Conservation (phyloP, 441 rosid genomes). For the Adansonia madagascariensis region DNA sequence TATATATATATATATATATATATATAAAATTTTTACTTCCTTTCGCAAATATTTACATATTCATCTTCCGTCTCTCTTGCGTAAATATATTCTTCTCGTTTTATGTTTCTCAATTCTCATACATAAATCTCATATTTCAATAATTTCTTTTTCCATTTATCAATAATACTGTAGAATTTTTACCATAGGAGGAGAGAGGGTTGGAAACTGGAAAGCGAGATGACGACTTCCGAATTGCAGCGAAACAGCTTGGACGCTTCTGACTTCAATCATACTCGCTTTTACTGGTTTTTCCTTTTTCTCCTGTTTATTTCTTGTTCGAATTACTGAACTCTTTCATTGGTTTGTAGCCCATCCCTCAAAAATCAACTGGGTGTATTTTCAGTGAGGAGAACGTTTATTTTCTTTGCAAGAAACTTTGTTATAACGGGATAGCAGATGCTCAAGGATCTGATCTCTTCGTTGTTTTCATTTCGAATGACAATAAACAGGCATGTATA, state of each 20-base stretch:
- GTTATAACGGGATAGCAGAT: conserved; percentile 54
- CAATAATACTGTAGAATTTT: background rate
- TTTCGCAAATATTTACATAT: too few species aligned
- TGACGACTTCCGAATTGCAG: conserved; percentile 30
- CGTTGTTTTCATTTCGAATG: conserved; percentile 76
- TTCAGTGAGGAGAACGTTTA: conserved; percentile 80
- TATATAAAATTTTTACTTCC: too few species aligned
- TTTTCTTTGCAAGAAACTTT: conserved; percentile 67
- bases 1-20: too few species aligned
- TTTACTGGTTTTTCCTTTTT: conserved; percentile 53
- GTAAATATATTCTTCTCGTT: too few species aligned
- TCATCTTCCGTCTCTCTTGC: too few species aligned
- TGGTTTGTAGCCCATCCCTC: background rate
- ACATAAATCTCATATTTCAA: too few species aligned
- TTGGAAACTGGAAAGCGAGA: background rate
- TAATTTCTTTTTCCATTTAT: background rate
- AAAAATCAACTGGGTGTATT: background rate
- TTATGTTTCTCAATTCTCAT: too few species aligned
- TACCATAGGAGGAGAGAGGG: background rate
- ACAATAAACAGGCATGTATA: conserved; percentile 76
- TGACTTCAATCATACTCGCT: conserved; percentile 60
- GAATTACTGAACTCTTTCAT: background rate
- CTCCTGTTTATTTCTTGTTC: background rate
- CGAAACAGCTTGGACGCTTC: conserved; percentile 33
- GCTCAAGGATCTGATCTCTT: conserved; percentile 68